Base-by-base conservation (phyloP, 805 yeast genomes). In the Kodamaea sagamina region DNA sequence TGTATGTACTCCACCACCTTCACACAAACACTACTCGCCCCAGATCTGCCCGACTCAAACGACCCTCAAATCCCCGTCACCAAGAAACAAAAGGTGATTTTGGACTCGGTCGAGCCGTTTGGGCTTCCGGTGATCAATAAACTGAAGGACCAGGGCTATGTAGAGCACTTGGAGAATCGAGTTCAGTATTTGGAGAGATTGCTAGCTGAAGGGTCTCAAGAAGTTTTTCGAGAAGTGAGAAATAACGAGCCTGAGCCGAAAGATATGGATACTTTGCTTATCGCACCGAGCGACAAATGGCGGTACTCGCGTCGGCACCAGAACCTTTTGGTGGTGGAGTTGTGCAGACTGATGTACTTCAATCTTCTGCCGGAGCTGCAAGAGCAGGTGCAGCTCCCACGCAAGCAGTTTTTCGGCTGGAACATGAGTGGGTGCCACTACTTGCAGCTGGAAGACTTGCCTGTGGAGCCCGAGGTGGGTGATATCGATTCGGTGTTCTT, bases 381-480 rank as follows among this genome's bases (percentile, higher is more conserved):
- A 36, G 49, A 57, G 16, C 54, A 62, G 11, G 65, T 78, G 10
- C 52, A 60, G 9, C 47, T 75, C n/a, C 85, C 85, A 4, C 58
- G 85, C 36, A 63, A 71, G n/a, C 84, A 81, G 53, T 75, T 71
- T 39, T 81, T 77, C 51, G 85, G 84, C 11, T 81, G 86, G 85
- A 81, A 81, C 54, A 63, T 80, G 77, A 65, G 75, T n/a, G 86
- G 86, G 1, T 71, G 71, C 21, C 75, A 73, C 51, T 81, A 77
- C 52, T 47, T 79, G 13, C 46, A 47, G 19, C 54, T 61, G 3
- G 68, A 65, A 21, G 48, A 44, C 9, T 49, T 71, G 28, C 76
- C 75, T 15, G 59, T 54, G 2, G 42, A 56, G 9, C 71, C 74
- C 1, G 59, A 55, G 2, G 46, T 61, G 11, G 41, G 24, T 5